These are phyloP conservation scores for Camelina neglecta DNA, from an alignment of 345 rosid genomes.

Conservation along the genomic window DNA sequence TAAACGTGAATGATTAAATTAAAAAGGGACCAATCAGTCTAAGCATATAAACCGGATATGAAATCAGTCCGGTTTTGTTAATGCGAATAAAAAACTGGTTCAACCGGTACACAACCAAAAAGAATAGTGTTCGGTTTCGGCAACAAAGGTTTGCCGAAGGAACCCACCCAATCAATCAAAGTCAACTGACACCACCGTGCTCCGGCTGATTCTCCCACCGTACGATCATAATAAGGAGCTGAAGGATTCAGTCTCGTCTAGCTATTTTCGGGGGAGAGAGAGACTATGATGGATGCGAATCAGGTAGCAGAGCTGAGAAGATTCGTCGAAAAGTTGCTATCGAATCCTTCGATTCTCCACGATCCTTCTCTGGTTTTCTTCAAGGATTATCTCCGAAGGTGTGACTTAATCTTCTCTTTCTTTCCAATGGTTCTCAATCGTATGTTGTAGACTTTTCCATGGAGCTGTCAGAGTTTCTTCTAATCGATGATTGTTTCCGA, in stretches of 20 bases:
- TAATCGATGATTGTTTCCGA: slow-evolving; percentile 26
- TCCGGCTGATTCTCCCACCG: neutral
- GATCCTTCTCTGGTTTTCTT: slow-evolving; percentile 70
- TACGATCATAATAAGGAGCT: slow-evolving; percentile 4
- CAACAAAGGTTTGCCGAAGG: too few species aligned
- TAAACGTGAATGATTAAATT: too few species aligned
- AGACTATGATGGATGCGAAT: slow-evolving; percentile 53
- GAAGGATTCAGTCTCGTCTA: neutral
- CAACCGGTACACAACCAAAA: too few species aligned
- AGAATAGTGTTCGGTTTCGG: too few species aligned
- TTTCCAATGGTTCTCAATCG: neutral
- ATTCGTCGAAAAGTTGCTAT: slow-evolving; percentile 59
- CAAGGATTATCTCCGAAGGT: slow-evolving; percentile 74
- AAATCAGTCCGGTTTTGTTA: too few species aligned
- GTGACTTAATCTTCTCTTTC: slow-evolving; percentile 33
- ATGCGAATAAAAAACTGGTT: too few species aligned
- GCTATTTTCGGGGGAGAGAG: neutral
- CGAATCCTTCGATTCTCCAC: slow-evolving; percentile 66
- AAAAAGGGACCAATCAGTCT: too few species aligned
- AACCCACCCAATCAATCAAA: too few species aligned
- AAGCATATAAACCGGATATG: too few species aligned
- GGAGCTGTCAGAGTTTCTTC: slow-evolving; percentile 14
- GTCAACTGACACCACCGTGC: neutral
- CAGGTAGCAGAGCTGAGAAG: slow-evolving; percentile 52
- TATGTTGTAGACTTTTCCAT: neutral